Evolutionary conservation across 345 rosid genomes (phyloP).

Genomic region (Acer yangbiense): DNA sequence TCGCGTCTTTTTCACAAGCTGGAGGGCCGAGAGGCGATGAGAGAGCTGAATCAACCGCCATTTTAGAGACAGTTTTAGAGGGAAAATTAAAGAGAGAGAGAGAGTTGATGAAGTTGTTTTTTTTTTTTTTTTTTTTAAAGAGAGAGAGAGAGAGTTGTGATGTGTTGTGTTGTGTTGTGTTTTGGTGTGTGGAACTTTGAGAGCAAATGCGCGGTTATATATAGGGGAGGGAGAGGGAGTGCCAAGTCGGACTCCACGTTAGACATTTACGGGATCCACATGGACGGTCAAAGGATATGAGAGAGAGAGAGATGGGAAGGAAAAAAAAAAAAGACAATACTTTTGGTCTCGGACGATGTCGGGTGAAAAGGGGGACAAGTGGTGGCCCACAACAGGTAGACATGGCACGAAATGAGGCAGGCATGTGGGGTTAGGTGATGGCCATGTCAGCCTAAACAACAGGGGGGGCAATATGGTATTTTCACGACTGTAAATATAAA

Average conservation of each 20-base stretch:
- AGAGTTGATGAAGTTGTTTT: not conserved
- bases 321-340: not conserved
- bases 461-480: not conserved
- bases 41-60: conserved; percentile 70
- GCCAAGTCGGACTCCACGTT: conserved; percentile 41
- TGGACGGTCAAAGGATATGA: not conserved
- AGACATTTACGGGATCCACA: conserved; percentile 7
- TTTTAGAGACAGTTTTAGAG: conserved; percentile 14
- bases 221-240: conserved; percentile 37
- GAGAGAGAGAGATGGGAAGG: not conserved
- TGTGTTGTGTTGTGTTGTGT: conserved; percentile 21
- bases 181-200: conserved; percentile 8
- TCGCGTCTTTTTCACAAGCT: conserved; percentile 72
- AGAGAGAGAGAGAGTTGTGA: conserved; percentile 10
- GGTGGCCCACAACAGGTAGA: conserved; percentile 56
- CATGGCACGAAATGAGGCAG: conserved; percentile 50
- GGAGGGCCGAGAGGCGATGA: conserved; percentile 78
- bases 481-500: not conserved
- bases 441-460: conserved; percentile 53
- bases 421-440: conserved; percentile 77
- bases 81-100: not conserved
- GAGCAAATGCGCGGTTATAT: conserved; percentile 34
- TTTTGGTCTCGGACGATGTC: conserved; percentile 24
- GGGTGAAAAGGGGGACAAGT: conserved; percentile 40
- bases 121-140: not conserved